Percentiles rank a stretch among this genome's conserved stretches.
phyloP scores from a whole-genome alignment of 1,284 basidiomycete genomes.

The Melanopsichium pennsylvanicum region DNA sequence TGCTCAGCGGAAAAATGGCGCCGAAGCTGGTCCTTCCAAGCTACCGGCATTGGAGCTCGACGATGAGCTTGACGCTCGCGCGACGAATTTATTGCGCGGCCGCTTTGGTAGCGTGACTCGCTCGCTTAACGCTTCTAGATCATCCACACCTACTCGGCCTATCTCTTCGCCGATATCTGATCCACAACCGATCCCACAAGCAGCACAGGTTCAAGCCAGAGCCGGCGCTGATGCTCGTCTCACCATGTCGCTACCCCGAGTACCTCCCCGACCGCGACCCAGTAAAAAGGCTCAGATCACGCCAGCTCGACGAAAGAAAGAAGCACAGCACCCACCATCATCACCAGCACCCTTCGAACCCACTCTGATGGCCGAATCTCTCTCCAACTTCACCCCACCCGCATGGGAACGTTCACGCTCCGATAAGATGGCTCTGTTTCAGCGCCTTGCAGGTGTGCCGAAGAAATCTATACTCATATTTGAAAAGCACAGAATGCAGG shows the following conservation, averaged over 20 bases:
- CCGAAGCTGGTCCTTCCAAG: not conserved
- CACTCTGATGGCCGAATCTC: constrained; percentile 29
- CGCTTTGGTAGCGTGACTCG: constrained; percentile 37
- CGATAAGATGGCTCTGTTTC: constrained; percentile 13
- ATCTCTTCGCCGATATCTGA: constrained; percentile 1
- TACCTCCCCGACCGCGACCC: not conserved
- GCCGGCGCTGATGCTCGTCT: too few relatives aligned
- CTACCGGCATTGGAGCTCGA: constrained; percentile 7
- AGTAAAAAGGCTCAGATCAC: not conserved
- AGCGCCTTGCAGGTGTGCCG: constrained; percentile 29
- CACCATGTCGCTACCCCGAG: not conserved
- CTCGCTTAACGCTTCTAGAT: constrained; percentile 12
- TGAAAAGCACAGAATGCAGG: constrained; percentile 3
- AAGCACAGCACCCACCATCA: not conserved
- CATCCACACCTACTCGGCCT: constrained; percentile 5
- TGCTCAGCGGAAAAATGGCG: not conserved
- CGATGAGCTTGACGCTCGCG: constrained; percentile 27
- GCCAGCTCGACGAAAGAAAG: constrained; percentile 1
- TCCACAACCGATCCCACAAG: not conserved
- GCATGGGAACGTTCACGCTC: constrained; percentile 14
- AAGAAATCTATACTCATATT: constrained; percentile 6
- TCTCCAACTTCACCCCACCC: constrained; percentile 35
- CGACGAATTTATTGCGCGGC: constrained; percentile 21
- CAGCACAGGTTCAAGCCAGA: too few relatives aligned
- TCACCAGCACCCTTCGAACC: constrained; percentile 12